Evolutionary conservation across 331 rosid genomes (phyloP), one percentile per base, ranked within the genome.

Genomic region (Saraca asoca): DNA sequence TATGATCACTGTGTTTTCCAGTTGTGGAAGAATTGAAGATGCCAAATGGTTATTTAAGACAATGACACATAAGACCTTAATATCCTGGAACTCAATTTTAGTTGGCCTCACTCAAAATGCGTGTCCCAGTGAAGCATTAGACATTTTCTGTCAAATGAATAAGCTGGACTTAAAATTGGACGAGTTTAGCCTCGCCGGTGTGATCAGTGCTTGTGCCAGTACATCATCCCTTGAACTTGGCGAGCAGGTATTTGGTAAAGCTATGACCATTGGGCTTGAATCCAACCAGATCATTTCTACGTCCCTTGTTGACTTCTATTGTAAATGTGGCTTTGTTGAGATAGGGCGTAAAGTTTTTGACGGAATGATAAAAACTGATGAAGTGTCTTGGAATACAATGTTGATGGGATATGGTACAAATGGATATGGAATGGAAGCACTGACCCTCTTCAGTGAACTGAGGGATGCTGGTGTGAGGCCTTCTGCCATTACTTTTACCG

Each of bases 351-450:
- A 77, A 67, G 46, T 85, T 71, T 88, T 91, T 65, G 77, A 88
- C 64, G 58, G 71, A 74, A 80, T 82, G 87, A 13, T 66, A 5
- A 80, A 83, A 85, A 70, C 61, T 17, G 87, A 87, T 57, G 90
- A 78, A 77, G 87, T 85, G 29, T 75, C 91, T 42, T 90, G 97
- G 97, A 90, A 90, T 57, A 72, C 95, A n/a, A 83, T 90, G 90
- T 60, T 90, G 75, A 90, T 72, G 76, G 97, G 97, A 49, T 90
- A 88, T 75, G 97, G 95, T 8, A 78, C 90, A 75, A 90, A 87
- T 82, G 97, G 97, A 58, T 60, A 68, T 49, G 97, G 97, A 77
- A 66, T 44, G 24, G 90, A 87, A 81, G 93, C 93, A 45, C 55
- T 90, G 46, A 64, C 49, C 57, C 83, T 90, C 63, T 90, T 90